Base-by-base conservation (phyloP, 768 basidiomycete genomes). In the Amanita thiersii region DNA sequence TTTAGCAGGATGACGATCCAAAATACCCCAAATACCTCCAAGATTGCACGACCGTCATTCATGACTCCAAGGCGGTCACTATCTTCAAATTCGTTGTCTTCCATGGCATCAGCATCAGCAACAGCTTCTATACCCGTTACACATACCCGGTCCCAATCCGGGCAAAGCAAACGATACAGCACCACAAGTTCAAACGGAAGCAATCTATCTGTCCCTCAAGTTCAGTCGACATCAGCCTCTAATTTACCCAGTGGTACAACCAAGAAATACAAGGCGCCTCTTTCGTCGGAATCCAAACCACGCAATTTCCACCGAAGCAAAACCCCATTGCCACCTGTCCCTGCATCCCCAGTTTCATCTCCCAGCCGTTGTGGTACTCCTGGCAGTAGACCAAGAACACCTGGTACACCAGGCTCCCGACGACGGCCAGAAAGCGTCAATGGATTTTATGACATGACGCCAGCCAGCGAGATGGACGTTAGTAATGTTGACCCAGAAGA, bases 401-500 rank as follows among this genome's bases (percentile, higher is more conserved):
- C 77, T 8, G 68, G 63, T 12, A 77, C 73, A 1, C 75, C 76
- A 3, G 58, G 30, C n/a, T 34, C 33, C 19, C 23, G 29, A 21
- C 25, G 25, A n/a, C 41, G 41, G 1, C 41, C 41, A 29, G 41
- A 43, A n/a, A 43, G 41, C 25, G 41, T 30, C 1, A 36, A 32
- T n/a, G 40, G 40, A 7, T 28, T 28, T n/a, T 4, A 66, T 72
- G 24, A 79, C 72, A 48, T 75, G 77, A 0, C 62, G 56, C 68
- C 66, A 14, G 59, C 68, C 0, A 81, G 80, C 50, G 79, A 83
- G 52, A 86, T 83, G 81, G 85, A 86, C 46, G 75, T 84, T 15
- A 83, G 74, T 56, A 72, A 75, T 40, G 71, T 85, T 29, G 82
- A 88, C 55, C 69, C 69, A 4, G 87, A 90, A 56, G 80, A 83